These are phyloP conservation scores for Dendrobium huoshanense DNA, from an alignment of 106 monocot species.

Conservation along the genomic window DNA sequence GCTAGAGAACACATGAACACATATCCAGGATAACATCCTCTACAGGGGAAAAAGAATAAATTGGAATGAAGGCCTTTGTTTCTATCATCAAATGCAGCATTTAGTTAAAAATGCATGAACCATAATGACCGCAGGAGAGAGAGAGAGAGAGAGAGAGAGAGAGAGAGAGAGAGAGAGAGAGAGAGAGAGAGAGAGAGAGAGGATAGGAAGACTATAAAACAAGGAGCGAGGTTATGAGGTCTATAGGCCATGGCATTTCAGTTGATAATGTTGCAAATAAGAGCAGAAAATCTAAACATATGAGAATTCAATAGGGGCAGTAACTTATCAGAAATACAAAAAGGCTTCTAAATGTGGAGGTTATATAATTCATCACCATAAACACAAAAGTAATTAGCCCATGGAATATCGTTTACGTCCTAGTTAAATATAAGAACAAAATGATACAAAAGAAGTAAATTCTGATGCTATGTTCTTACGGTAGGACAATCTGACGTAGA, in stretches of 20 bases:
- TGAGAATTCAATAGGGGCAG: background rate
- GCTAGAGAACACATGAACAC: background rate
- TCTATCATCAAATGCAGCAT: no score
- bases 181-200: no score
- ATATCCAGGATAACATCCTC: background rate
- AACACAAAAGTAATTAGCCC: background rate
- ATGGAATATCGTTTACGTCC: background rate
- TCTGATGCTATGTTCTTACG: slow-evolving; percentile 41
- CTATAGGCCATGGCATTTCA: background rate
- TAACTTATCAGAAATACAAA: background rate
- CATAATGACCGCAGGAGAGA: background rate
- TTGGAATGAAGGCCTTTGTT: no score
- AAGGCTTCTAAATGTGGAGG: background rate
- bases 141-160: background rate
- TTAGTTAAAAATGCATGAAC: background rate
- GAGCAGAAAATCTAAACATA: background rate
- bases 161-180: background rate
- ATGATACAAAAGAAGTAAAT: slow-evolving; percentile 1
- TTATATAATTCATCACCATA: background rate
- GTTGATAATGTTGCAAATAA: background rate
- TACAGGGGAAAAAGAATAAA: no score
- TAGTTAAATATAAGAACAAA: background rate
- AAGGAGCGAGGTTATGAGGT: no score
- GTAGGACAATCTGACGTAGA: slow-evolving; percentile 69
- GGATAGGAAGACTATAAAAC: no score